Conservation (phyloP, 2,329 filamentous ascomycete genomes). For the Zymoseptoria passerinii region DNA sequence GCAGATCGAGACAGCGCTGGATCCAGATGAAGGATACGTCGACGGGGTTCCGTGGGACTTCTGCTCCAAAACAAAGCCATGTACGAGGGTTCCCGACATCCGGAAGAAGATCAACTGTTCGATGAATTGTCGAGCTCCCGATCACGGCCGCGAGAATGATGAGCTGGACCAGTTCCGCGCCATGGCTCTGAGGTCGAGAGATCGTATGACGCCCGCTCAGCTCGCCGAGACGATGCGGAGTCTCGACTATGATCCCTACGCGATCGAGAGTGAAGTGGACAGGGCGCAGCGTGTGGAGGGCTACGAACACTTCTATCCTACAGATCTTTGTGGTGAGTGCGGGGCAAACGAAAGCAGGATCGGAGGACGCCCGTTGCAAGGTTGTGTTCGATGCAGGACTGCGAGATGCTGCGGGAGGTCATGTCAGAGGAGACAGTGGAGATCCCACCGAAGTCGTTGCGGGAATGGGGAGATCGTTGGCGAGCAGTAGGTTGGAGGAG, state of each 20-base stretch:
- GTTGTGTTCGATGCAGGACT: not conserved
- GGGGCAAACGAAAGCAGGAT: not conserved
- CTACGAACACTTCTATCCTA: not conserved
- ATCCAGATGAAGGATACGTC: conserved; percentile 1
- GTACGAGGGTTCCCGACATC: not conserved
- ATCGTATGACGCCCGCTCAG: not conserved
- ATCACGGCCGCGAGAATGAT: not conserved
- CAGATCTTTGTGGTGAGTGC: not conserved
- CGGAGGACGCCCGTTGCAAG: not conserved
- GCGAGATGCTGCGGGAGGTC: not conserved
- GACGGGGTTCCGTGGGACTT: conserved; percentile 3
- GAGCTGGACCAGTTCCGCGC: not conserved
- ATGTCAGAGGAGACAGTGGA: not conserved
- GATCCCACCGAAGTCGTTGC: not conserved
- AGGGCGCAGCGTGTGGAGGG: not conserved
- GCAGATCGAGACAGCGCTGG: conserved; percentile 1
- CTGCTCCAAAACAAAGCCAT: not conserved
- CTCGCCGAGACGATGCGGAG: not conserved
- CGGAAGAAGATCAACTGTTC: not conserved
- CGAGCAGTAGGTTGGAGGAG: not conserved
- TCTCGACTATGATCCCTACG: not conserved
- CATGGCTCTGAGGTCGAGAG: not conserved
- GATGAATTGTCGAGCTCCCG: not conserved
- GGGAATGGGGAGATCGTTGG: not conserved
- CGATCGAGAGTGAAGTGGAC: not conserved